Conservation (phyloP, 306 rosid genomes). For the Malus sieversii region DNA sequence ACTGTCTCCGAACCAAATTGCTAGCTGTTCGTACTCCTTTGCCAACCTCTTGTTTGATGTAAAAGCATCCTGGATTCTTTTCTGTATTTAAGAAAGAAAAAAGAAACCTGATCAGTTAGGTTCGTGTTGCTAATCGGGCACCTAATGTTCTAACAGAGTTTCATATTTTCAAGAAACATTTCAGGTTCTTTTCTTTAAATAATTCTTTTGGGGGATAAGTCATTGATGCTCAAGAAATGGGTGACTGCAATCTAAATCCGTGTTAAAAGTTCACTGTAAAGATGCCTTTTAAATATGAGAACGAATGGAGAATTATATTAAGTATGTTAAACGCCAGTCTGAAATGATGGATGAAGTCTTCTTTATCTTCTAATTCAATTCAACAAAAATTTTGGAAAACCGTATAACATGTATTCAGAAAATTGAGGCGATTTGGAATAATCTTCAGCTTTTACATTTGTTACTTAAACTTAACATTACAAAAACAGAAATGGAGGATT, state of each 20-base stretch:
- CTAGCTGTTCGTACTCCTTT: constrained; percentile 79
- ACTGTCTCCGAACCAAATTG: constrained; percentile 74
- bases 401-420: neutral
- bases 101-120: neutral
- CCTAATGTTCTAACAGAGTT: neutral
- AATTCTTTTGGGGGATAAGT: neutral
- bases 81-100: constrained; percentile 22
- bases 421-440: no score
- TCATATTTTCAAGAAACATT: constrained; percentile 2
- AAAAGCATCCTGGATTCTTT: constrained; percentile 66
- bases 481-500: neutral
- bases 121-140: neutral
- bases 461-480: neutral
- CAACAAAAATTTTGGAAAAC: neutral
- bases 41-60: constrained; percentile 61
- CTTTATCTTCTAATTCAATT: neutral
- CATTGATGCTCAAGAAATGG: neutral
- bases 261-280: neutral
- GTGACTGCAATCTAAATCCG: neutral
- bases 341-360: neutral
- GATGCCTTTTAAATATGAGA: neutral
- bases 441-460: no score
- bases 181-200: neutral
- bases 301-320: neutral
- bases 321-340: neutral